Evolutionary conservation across 2,329 filamentous ascomycete species (phyloP), one percentile per base, ranked within the genome.

Genomic region (Hymenoscyphus fraxineus): DNA sequence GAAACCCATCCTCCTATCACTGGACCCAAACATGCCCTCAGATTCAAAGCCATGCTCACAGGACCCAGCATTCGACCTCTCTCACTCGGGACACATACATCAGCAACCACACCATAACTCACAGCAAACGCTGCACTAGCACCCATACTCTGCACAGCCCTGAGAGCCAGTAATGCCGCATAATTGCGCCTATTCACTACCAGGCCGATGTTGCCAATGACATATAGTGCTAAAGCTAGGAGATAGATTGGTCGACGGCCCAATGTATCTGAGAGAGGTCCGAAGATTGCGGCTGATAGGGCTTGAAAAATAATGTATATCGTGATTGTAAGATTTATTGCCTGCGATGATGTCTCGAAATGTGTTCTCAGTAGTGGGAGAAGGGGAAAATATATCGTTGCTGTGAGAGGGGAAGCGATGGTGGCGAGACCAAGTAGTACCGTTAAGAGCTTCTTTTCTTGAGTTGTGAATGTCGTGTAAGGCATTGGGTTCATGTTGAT

Each of bases 41-140:
- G 7, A 51, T 58, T 65, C 1, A n/a, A 13, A 5, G 22, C 44
- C 35, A 39, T 39, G 1, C 9, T 10, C 5, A 61, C 77, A 1
- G 79, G 79, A 0, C 76, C 78, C 1, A 80, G 68, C 47, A 65
- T 62, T 60, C 82, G 83, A 1, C 90, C 90, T 69, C 91, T 80
- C 73, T 93, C 88, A 0, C 83, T 81, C 38, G 83, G 85, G 0
- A 87, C 85, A 0, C 86, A 81, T 4, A 92, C 81, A 69, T 93
- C 91, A 0, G 88, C 86, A 6, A 92, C 83, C 1, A 91, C 85
- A 1, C 86, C 90, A 64, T 84, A 88, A 0, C 57, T 78, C 2
- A 91, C 77, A 0, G 86, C 81, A 1, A 88, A 77, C 0, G 85
- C 87, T 1, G 81, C 82, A 66, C 81, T 84, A 55, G 81, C 85